Percentiles rank a stretch among this genome's conserved stretches.
phyloP scores from a whole-genome alignment of 164 flowering plant genomes.

The Vitis vinifera region ASM3070453v1 NC_081811.1:27451501-27452000 shows the following conservation, averaged over 20 bases:
- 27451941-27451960: slow-evolving; percentile 89
- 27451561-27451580: too few species aligned
- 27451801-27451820: neutral
- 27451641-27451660: too few species aligned
- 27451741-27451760: slow-evolving; percentile 75
- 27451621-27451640: too few species aligned
- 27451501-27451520: too few species aligned
- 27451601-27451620: too few species aligned
- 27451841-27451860: neutral
- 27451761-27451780: slow-evolving; percentile 94
- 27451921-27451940: slow-evolving; percentile 67
- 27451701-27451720: neutral
- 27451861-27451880: neutral
- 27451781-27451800: slow-evolving; percentile 16
- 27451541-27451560: too few species aligned
- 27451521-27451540: too few species aligned
- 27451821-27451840: neutral
- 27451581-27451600: too few species aligned
- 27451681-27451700: too few species aligned
- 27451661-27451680: too few species aligned
- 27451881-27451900: slow-evolving; percentile 14
- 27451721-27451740: slow-evolving; percentile 70
- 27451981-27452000: slow-evolving; percentile 50
- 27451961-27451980: slow-evolving; percentile 81
- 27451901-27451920: slow-evolving; percentile 50